Base-by-base conservation (phyloP, 192 early-diverging fungal genomes). In the Backusella morwellensis region DNA sequence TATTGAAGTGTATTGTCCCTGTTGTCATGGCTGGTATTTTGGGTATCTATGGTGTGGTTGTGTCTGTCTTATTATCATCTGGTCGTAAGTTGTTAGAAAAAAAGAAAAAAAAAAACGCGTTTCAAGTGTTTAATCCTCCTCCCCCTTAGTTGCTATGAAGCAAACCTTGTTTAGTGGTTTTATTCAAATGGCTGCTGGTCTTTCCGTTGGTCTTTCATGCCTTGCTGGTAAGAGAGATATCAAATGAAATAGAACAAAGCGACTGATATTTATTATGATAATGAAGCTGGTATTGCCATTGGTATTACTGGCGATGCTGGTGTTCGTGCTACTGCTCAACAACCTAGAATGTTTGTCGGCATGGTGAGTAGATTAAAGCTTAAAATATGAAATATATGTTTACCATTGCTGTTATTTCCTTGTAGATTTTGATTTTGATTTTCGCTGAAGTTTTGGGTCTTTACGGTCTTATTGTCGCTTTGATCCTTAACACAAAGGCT, bases 1-100 rank as follows among this genome's bases (percentile, higher is more conserved):
- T 94, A 71, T 92, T 95, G 83, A 95, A 93, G 81, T 87, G 90
- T 68, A 89, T 97, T 76, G 92, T 99, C 66, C 96, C 96, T n/a
- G 95, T 98, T 66, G 93, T 99, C 78, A 98, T 98, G 96, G 95
- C n/a, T n/a, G n/a, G n/a, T n/a, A n/a, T n/a, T n/a, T n/a, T n/a
- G n/a, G n/a, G n/a, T n/a, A n/a, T n/a, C n/a, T n/a, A n/a, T n/a
- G n/a, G n/a, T n/a, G n/a, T n/a, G n/a, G n/a, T n/a, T n/a, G n/a
- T n/a, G n/a, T n/a, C n/a, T n/a, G n/a, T n/a, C n/a, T n/a, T n/a
- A n/a, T n/a, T n/a, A n/a, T n/a, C n/a, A n/a, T n/a, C n/a, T n/a
- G n/a, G n/a, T n/a, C n/a, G n/a, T n/a, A n/a, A n/a, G n/a, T n/a
- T n/a, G n/a, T n/a, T n/a, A n/a, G n/a, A n/a, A n/a, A n/a, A n/a